Conservation (phyloP, 306 rosid species). For the Malus sieversii region DNA sequence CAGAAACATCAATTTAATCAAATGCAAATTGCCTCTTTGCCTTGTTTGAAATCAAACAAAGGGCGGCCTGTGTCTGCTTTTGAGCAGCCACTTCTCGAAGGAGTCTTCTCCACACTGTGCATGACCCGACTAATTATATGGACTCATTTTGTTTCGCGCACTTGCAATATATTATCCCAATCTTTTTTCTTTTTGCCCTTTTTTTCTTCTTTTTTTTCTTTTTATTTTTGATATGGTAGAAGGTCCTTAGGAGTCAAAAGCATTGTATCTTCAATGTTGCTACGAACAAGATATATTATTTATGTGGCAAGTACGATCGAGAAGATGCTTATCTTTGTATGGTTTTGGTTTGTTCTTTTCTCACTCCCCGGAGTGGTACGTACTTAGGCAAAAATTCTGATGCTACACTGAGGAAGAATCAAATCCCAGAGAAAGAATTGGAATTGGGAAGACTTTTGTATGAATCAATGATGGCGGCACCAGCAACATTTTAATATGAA, state of each 20-base stretch:
- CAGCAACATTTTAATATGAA: neutral
- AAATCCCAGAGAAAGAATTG: neutral
- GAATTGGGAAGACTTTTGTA: neutral
- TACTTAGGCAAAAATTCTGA: neutral
- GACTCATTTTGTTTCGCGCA: neutral
- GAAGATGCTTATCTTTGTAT: neutral
- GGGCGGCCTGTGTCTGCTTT: neutral
- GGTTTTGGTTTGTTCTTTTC: neutral
- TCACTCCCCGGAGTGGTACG: neutral
- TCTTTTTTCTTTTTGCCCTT: neutral
- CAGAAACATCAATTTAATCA: neutral
- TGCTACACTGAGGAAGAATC: slow-evolving; percentile 2
- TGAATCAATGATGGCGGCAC: neutral
- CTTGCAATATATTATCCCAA: neutral
- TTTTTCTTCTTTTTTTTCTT: too few relatives aligned
- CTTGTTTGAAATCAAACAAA: neutral
- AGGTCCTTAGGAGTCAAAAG: neutral
- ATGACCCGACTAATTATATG: neutral
- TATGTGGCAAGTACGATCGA: neutral
- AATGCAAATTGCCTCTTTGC: neutral
- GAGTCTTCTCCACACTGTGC: neutral
- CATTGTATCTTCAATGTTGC: neutral
- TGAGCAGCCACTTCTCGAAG: neutral
- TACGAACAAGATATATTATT: neutral
- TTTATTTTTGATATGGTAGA: neutral